Conservation (phyloP, 192 early-diverging fungal species). For the Chytriomyces sp. region DNA sequence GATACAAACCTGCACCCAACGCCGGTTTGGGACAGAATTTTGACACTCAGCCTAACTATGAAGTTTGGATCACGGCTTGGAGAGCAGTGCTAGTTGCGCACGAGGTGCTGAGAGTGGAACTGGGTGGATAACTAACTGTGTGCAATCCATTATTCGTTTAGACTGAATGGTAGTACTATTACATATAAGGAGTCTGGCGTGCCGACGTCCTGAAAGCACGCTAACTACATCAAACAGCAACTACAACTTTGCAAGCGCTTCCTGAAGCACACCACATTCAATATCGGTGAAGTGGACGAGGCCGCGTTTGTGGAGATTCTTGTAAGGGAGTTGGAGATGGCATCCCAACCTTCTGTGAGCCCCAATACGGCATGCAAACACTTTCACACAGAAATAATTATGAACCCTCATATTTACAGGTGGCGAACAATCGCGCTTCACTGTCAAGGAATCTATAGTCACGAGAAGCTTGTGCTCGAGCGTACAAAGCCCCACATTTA, state of each 20-base stretch:
- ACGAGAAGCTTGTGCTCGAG: constrained; percentile 29
- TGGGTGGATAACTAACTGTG: neutral
- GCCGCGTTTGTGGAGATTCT: constrained; percentile 80
- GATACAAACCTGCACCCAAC: no score
- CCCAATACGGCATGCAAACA: no score
- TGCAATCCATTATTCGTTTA: neutral
- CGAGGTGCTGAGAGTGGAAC: neutral
- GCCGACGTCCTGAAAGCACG: neutral
- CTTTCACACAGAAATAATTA: no score
- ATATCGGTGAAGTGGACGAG: constrained; percentile 84
- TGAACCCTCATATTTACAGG: no score
- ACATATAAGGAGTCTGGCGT: constrained; percentile 13
- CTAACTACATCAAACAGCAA: constrained; percentile 28
- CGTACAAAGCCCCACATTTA: constrained; percentile 1
- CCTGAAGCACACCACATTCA: constrained; percentile 66
- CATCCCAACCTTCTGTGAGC: no score
- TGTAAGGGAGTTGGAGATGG: constrained; percentile 91
- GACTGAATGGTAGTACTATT: constrained; percentile 30
- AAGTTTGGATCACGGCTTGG: constrained; percentile 18
- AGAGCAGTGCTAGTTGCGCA: constrained; percentile 21
- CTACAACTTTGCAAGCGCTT: constrained; percentile 87
- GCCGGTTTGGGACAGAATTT: no score
- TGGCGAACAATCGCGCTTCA: constrained; percentile 87
- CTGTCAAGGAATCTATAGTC: constrained; percentile 92
- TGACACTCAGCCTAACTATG: no score